Base-by-base conservation (phyloP, 2,329 filamentous ascomycete genomes). In the Hansfordia pulvinata region DNA sequence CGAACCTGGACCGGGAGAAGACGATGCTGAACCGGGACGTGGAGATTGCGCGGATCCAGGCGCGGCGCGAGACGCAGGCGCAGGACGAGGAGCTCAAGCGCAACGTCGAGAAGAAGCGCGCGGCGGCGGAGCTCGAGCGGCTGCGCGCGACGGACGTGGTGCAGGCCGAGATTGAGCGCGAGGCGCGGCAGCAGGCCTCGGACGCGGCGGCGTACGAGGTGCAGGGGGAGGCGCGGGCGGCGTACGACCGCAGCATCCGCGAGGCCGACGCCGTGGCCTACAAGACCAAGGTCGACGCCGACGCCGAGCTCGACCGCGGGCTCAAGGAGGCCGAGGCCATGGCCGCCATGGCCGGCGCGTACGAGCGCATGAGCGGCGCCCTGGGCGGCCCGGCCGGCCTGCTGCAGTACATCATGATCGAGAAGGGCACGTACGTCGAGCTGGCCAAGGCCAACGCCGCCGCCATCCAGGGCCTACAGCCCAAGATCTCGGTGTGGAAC, bases 401-500 rank as follows among this genome's bases (percentile, higher is more conserved):
- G 31, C 61, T 92, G 40, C 77, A 86, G 49, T 88, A 80, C 61
- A 67, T 88, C 54, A 92, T 92, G 84, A 73, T 93, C 45, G 76
- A 86, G 56, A 77, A 77, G 50, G 76, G 76, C 39, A 81, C 77
- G 0, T 88, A 83, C 50, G 69, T 81, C 45, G 67, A 76, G 40
- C 67, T 92, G 26, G 83, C 83, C 31, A 64, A 77, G 40, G 81
- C 80, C 26, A 92, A 92, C 41, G 82, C 78, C 24, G 49, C 63
- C 17, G 83, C 81, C 17, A 70, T 92, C 45, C 63, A 70, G 27
- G 83, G 83, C 15, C 55, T 92, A 38, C 69, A 85, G 49, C 84
- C 84, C 37, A 92, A 92, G 75, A 90, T 92, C 56, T 85, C 76
- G 35, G 74, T 88, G 15, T 93, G 83, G 84, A 90, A 83, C 47